Evolutionary conservation across 139 green algal species (phyloP).

Genomic region (Closterium sp.): DNA sequence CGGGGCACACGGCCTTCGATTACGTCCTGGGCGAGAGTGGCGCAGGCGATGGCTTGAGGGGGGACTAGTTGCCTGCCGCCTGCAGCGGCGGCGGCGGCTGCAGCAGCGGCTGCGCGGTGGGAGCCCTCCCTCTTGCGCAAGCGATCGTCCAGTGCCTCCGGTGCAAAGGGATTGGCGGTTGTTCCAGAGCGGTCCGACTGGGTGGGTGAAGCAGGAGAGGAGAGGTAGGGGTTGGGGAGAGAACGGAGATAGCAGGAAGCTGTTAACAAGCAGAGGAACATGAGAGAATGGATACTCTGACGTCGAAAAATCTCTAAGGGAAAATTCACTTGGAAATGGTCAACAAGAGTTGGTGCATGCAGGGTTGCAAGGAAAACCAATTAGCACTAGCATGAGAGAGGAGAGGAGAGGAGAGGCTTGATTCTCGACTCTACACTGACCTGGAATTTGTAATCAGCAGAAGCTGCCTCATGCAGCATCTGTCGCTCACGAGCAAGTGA

Average conservation of each 20-base stretch:
- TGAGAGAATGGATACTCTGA: too few species aligned
- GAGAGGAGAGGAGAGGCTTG: too few species aligned
- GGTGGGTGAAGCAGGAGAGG: not conserved
- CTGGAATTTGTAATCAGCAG: not conserved
- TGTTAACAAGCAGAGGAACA: too few species aligned
- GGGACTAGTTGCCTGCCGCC: not conserved
- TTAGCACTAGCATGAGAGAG: too few species aligned
- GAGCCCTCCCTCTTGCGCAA: not conserved
- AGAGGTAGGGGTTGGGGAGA: not conserved
- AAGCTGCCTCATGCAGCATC: not conserved
- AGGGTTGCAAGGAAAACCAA: too few species aligned
- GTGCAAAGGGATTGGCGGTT: not conserved
- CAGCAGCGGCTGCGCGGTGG: not conserved
- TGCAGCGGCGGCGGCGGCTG: not conserved
- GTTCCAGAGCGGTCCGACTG: not conserved
- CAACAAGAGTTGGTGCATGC: too few species aligned
- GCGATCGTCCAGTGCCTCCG: not conserved
- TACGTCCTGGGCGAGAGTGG: constrained; percentile 61
- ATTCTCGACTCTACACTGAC: not conserved
- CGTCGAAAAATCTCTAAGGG: too few species aligned
- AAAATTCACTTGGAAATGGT: too few species aligned
- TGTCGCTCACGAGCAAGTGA: not conserved
- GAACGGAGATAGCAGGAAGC: not conserved
- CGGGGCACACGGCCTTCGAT: constrained; percentile 19
- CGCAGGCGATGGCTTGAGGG: constrained; percentile 38